Percentiles rank a stretch among this genome's conserved stretches.
Conservation (phyloP, 1,139 yeast species). For the Geotrichum candidum region DNA sequence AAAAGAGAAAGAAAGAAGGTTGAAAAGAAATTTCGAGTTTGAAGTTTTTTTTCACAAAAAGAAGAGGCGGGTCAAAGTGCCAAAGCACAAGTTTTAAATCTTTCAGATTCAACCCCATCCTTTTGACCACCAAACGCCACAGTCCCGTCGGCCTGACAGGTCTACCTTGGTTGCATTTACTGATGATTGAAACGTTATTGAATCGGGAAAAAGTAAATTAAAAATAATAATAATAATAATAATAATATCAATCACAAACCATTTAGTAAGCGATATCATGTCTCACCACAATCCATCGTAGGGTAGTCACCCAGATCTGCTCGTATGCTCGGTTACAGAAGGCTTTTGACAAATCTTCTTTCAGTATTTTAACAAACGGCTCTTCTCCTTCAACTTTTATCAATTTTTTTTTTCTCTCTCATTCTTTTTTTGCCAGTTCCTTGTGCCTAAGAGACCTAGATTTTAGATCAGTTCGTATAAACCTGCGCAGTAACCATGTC, state of each 20-base stretch:
- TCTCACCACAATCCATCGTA: neutral
- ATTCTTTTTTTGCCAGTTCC: neutral
- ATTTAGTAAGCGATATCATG: neutral
- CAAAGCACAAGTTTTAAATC: neutral
- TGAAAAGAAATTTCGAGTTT: neutral
- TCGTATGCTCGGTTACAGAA: neutral
- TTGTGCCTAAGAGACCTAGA: neutral
- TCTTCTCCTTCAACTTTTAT: neutral
- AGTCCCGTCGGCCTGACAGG: too few species aligned
- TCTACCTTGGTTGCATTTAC: too few species aligned
- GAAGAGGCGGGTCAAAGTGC: neutral
- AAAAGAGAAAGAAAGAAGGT: neutral
- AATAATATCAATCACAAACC: too few species aligned
- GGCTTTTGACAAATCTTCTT: neutral
- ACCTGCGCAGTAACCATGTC: neutral
- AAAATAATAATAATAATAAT: too few species aligned
- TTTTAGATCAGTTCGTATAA: neutral
- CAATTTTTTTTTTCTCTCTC: neutral
- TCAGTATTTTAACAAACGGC: neutral
- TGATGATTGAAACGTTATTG: too few species aligned
- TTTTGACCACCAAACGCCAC: neutral
- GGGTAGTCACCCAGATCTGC: neutral
- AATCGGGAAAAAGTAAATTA: too few species aligned
- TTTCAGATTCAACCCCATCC: neutral
- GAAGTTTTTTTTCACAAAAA: neutral